Conservation (phyloP, 306 rosid genomes). For the Lathyrus oleraceus region DNA sequence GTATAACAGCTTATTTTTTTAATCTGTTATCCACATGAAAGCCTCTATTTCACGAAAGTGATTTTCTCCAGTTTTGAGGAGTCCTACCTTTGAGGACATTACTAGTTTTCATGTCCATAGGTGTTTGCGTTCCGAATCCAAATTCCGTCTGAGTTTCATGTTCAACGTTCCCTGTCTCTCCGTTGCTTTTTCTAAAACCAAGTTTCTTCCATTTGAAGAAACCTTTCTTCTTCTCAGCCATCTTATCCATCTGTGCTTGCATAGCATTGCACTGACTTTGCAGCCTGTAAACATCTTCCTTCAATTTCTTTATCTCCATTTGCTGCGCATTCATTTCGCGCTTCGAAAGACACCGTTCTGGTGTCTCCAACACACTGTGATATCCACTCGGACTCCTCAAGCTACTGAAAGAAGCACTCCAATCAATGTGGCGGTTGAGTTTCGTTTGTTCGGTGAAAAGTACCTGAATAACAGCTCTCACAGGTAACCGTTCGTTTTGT, state of each 20-base stretch:
- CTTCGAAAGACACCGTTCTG: conserved; percentile 58
- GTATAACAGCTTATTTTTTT: background rate
- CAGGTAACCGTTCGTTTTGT: conserved; percentile 89
- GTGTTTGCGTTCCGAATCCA: conserved; percentile 60
- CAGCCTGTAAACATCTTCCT: conserved; percentile 71
- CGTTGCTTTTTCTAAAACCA: conserved; percentile 40
- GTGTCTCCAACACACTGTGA: conserved; percentile 36
- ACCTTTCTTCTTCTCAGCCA: conserved; percentile 57
- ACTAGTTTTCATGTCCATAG: conserved; percentile 60
- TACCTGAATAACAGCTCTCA: conserved; percentile 88
- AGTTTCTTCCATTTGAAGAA: conserved; percentile 77
- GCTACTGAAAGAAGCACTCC: conserved; percentile 72
- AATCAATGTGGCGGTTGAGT: conserved; percentile 55
- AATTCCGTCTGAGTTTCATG: conserved; percentile 39
- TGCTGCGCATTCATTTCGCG: conserved; percentile 68
- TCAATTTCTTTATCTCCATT: conserved; percentile 68
- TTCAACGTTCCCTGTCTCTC: conserved; percentile 32
- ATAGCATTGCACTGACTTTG: conserved; percentile 65
- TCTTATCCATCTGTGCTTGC: conserved; percentile 71
- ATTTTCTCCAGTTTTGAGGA: conserved; percentile 73
- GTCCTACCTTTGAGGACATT: conserved; percentile 46
- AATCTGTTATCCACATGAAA: background rate
- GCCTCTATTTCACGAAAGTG: conserved; percentile 55
- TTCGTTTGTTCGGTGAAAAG: conserved; percentile 77
- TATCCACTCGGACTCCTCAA: conserved; percentile 56